phyloP scores from a whole-genome alignment of 495 filamentous ascomycete genomes.

The Jackrogersella multiformis region DNA sequence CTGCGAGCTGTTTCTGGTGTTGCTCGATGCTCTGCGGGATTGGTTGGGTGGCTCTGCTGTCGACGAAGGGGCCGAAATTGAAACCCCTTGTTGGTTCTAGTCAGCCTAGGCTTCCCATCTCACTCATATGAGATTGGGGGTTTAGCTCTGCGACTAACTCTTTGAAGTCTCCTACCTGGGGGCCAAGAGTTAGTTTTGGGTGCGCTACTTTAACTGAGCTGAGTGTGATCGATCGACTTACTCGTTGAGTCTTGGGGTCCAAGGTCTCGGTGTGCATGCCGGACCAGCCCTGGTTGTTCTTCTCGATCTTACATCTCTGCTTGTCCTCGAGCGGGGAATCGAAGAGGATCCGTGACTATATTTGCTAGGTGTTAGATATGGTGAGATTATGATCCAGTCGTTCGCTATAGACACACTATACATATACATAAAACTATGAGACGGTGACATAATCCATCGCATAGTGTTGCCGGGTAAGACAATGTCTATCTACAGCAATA shows the following conservation, averaged over 20 bases:
- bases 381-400: neutral
- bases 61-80: constrained; percentile 84
- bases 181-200: constrained; percentile 11
- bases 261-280: constrained; percentile 88
- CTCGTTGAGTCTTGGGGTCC: constrained; percentile 84
- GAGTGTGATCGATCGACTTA: constrained; percentile 49
- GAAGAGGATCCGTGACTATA: constrained; percentile 82
- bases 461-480: neutral
- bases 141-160: constrained; percentile 65
- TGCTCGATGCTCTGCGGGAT: constrained; percentile 71
- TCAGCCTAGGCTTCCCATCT: constrained; percentile 4
- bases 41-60: constrained; percentile 80
- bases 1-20: constrained; percentile 66
- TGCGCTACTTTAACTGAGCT: neutral
- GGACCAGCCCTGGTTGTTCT: constrained; percentile 88
- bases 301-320: constrained; percentile 72
- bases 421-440: neutral
- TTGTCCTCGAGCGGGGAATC: constrained; percentile 75
- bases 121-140: neutral
- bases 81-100: constrained; percentile 69
- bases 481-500: neutral
- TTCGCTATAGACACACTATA: neutral
- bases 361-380: constrained; percentile 12
- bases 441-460: neutral
- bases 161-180: constrained; percentile 88